These are phyloP conservation scores for Nakazawaea sp. DNA, from an alignment of 805 yeast genomes.

Conservation along the genomic window DNA sequence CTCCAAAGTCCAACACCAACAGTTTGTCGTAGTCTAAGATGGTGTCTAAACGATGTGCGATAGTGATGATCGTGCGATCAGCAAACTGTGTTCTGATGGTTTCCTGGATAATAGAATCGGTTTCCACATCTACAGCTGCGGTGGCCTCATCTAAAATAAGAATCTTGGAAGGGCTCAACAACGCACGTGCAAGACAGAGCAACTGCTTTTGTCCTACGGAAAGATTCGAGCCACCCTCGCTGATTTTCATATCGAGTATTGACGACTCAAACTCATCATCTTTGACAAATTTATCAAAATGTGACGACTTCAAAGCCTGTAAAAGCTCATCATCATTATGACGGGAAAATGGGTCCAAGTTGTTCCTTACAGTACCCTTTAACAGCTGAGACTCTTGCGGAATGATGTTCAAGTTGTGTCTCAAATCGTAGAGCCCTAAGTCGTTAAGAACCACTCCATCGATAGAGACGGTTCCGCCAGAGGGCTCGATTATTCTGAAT, in stretches of 20 bases:
- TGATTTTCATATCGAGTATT: constrained; percentile 36
- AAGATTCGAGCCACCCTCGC: constrained; percentile 76
- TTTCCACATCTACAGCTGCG: constrained; percentile 85
- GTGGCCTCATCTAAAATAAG: constrained; percentile 81
- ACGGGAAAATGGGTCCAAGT: constrained; percentile 69
- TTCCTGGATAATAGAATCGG: constrained; percentile 72
- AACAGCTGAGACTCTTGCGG: constrained; percentile 89
- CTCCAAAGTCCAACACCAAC: constrained; percentile 68
- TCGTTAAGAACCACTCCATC: constrained; percentile 63
- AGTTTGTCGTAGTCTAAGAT: constrained; percentile 80
- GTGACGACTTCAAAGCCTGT: constrained; percentile 63
- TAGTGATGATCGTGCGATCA: constrained; percentile 76
- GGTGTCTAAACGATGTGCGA: constrained; percentile 86
- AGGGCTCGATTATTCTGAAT: constrained; percentile 60
- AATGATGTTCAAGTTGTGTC: constrained; percentile 69
- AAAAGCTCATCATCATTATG: constrained; percentile 53
- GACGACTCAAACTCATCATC: constrained; percentile 17
- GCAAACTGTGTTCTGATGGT: constrained; percentile 69
- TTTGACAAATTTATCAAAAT: constrained; percentile 41
- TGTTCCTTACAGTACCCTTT: constrained; percentile 69
- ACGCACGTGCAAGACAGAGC: constrained; percentile 76
- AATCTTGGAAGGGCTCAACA: constrained; percentile 65
- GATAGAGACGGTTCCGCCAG: constrained; percentile 47
- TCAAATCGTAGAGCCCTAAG: constrained; percentile 60
- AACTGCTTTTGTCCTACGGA: constrained; percentile 85